Percentiles rank a stretch among this genome's conserved stretches.
These are phyloP conservation scores for Mycena pura DNA, from an alignment of 768 basidiomycete species.

Conservation along the genomic window DNA sequence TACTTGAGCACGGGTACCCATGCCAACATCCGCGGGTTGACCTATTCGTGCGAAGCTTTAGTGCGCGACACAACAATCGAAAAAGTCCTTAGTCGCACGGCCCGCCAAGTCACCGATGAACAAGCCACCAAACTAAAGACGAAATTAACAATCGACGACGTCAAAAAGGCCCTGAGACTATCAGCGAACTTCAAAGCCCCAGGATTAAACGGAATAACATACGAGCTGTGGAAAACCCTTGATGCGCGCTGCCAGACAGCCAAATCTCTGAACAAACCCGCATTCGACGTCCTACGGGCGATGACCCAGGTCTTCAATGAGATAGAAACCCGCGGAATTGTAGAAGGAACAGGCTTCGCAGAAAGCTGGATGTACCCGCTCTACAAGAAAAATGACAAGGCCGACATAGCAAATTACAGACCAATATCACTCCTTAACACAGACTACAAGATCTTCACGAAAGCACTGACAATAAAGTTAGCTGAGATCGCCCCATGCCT, in stretches of 20 bases:
- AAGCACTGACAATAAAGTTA: conserved; percentile 10
- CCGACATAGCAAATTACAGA: conserved; percentile 23
- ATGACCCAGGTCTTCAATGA: conserved; percentile 20
- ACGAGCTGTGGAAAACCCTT: conserved; percentile 19
- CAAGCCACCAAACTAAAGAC: background rate
- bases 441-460: conserved; percentile 29
- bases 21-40: too few relatives aligned
- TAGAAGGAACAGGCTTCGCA: background rate
- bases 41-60: too few relatives aligned
- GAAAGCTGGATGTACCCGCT: conserved; percentile 23
- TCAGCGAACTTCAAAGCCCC: background rate
- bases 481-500: background rate
- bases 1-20: too few relatives aligned
- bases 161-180: background rate
- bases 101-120: background rate
- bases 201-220: conserved; percentile 18
- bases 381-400: conserved; percentile 23
- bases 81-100: too few relatives aligned
- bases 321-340: conserved; percentile 17
- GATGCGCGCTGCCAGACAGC: background rate
- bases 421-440: conserved; percentile 27
- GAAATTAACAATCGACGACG: background rate
- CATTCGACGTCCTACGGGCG: background rate
- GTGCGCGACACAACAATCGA: too few relatives aligned
- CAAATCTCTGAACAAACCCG: background rate